A percentile compares a stretch with the other conserved stretches of the same genome.
These are phyloP conservation scores for Nakazawaea pomicola DNA, from an alignment of 805 yeast genomes.

Conservation along the genomic window DNA sequence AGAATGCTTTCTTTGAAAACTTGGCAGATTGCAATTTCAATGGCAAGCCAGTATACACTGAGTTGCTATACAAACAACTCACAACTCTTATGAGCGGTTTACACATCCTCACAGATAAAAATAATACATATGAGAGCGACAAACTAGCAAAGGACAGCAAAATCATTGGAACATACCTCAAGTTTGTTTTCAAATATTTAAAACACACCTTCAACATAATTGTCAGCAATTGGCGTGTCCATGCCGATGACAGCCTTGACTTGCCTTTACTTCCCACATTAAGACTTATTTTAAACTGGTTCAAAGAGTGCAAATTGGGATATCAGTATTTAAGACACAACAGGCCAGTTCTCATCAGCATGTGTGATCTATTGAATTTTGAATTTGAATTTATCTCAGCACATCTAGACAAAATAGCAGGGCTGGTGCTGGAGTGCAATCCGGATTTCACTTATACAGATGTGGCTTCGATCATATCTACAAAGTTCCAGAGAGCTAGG, in stretches of 20 bases:
- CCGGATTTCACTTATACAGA: constrained; percentile 5
- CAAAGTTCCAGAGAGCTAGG: constrained; percentile 42
- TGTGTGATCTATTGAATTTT: constrained; percentile 6
- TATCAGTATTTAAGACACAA: constrained; percentile 20
- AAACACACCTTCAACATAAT: constrained; percentile 24
- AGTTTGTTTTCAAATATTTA: constrained; percentile 37
- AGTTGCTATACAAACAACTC: constrained; percentile 31
- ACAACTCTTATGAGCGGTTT: constrained; percentile 34
- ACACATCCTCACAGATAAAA: constrained; percentile 24
- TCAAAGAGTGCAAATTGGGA: constrained; percentile 43
- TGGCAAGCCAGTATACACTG: constrained; percentile 26
- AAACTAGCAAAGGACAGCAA: constrained; percentile 18
- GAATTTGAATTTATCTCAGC: constrained; percentile 14
- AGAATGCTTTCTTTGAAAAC: constrained; percentile 26
- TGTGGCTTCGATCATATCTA: constrained; percentile 13
- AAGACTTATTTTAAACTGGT: constrained; percentile 54
- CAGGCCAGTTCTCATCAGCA: constrained; percentile 1
- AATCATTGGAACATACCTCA: constrained; percentile 27
- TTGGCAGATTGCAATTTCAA: constrained; percentile 24
- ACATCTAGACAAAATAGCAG: constrained; percentile 7
- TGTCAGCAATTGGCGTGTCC: constrained; percentile 18
- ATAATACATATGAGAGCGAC: constrained; percentile 3
- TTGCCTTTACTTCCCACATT: constrained; percentile 30
- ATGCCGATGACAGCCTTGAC: constrained; percentile 8
- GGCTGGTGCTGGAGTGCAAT: constrained; percentile 8